phyloP scores from a whole-genome alignment of 805 yeast species.

The Saccharomycopsis lassenensis region DNA sequence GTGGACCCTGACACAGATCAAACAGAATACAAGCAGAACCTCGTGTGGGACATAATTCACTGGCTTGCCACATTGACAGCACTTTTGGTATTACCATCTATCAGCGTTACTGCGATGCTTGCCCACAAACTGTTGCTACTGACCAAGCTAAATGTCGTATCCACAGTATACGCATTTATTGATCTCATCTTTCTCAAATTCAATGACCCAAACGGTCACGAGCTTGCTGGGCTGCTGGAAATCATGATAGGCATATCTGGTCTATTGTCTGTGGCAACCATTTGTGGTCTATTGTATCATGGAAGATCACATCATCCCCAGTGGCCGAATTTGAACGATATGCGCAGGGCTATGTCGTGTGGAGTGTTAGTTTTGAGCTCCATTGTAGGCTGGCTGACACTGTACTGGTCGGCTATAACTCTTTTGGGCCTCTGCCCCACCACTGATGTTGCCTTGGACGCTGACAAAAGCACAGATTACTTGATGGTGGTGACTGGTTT shows the following conservation, averaged over 20 bases:
- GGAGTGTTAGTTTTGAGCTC: no score
- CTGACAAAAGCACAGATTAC: conserved; percentile 95
- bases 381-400: conserved; percentile 80
- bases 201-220: conserved; percentile 56
- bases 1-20: no score
- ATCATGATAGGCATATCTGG: no score
- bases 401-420: conserved; percentile 72
- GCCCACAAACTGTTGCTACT: conserved; percentile 40
- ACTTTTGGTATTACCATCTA: conserved; percentile 44
- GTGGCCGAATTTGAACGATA: no score
- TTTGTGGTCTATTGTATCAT: no score
- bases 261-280: no score
- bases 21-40: conserved; percentile 24
- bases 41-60: conserved; percentile 48
- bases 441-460: conserved; percentile 38
- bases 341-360: no score
- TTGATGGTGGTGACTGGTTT: conserved; percentile 95
- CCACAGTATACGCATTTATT: conserved; percentile 39
- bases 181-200: conserved; percentile 51
- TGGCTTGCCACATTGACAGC: conserved; percentile 45
- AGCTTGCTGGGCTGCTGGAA: no score
- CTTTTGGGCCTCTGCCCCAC: conserved; percentile 75
- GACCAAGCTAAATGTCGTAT: conserved; percentile 34
- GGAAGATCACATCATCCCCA: no score
- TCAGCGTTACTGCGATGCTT: conserved; percentile 42